Base-by-base conservation (phyloP, 2,329 filamentous ascomycete genomes). In the Magnaporthales sp. region DNA sequence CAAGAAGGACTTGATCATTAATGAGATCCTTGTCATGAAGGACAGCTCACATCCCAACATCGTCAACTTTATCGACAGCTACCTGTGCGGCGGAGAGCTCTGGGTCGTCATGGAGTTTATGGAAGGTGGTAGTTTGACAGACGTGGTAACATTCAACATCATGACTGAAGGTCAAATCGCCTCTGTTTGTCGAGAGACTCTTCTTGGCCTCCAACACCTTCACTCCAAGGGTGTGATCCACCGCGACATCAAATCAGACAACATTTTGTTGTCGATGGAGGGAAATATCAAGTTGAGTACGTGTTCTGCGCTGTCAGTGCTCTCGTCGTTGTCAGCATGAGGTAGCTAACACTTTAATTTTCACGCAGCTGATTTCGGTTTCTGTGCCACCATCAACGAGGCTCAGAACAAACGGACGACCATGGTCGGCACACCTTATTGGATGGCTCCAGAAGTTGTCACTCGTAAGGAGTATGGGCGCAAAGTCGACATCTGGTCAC, bases 41-140 rank as follows among this genome's bases (percentile, higher is more conserved):
- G 95, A 98, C 74, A 97, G 93, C 82, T 95, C 92, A 67, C 95
- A 99, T 76, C 94, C 93, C 73, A 98, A 98, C 76, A 96, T 99
- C 78, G 95, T 99, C 79, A 99, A 99, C 78, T 99, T 98, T 78
- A 94, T 98, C 80, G 95, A 98, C 81, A 97, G 93, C 76, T 98
- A 93, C 77, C 83, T 99, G 11, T 90, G 93, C 67, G 86, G 87
- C 13, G 91, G 94, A 60, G 95, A 98, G 77, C 81, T 99, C 31
- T 99, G 95, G 95, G 95, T 99, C 1, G 92, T 98, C 38, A 99
- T 99, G 95, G 95, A 99, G 79, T 99, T 94, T 74, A 99, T 99
- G 95, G 94, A 99, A 78, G 95, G 95, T 68, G 95, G 95, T 69
- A 97, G 93, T 78, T 82, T 99, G 76, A 99, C 95, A 11, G 95